These are phyloP conservation scores for Hanseniaspora lindneri DNA, from an alignment of 805 yeast species.

Conservation along the genomic window DNA sequence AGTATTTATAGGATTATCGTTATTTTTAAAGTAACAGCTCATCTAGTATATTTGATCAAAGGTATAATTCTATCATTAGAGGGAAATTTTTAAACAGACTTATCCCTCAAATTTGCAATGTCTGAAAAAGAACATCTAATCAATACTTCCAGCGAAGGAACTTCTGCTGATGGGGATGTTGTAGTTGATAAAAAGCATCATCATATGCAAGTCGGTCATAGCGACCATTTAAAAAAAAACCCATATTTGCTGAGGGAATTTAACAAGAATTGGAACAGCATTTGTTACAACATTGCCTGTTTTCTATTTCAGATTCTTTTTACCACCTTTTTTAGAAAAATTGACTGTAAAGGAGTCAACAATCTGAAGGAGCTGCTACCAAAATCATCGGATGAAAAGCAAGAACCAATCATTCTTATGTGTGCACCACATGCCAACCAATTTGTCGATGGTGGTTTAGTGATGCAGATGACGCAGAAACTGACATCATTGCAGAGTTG, in stretches of 20 bases:
- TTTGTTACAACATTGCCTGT: slow-evolving; percentile 25
- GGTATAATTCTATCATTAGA: too few species aligned
- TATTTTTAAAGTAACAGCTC: too few species aligned
- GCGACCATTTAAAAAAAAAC: background rate
- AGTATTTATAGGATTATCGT: too few species aligned
- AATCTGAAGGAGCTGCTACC: slow-evolving; percentile 28
- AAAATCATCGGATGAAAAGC: slow-evolving; percentile 36
- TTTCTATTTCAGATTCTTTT: slow-evolving; percentile 25
- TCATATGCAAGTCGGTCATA: slow-evolving; percentile 6
- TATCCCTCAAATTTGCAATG: too few species aligned
- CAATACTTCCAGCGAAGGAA: too few species aligned
- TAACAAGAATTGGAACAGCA: slow-evolving; percentile 8
- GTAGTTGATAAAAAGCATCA: background rate
- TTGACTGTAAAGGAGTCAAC: slow-evolving; percentile 59
- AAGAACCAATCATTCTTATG: slow-evolving; percentile 82
- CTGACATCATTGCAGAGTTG: slow-evolving; percentile 13
- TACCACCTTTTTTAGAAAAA: slow-evolving; percentile 55
- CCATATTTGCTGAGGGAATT: slow-evolving; percentile 3
- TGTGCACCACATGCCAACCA: slow-evolving; percentile 98
- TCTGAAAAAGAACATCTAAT: background rate
- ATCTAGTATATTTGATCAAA: too few species aligned
- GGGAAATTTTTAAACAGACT: too few species aligned
- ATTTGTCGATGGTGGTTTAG: slow-evolving; percentile 65
- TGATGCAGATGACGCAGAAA: slow-evolving; percentile 49
- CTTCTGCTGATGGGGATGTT: background rate